These are phyloP conservation scores for Alternaria dauci DNA, from an alignment of 2,329 filamentous ascomycete genomes.

Conservation along the genomic window DNA sequence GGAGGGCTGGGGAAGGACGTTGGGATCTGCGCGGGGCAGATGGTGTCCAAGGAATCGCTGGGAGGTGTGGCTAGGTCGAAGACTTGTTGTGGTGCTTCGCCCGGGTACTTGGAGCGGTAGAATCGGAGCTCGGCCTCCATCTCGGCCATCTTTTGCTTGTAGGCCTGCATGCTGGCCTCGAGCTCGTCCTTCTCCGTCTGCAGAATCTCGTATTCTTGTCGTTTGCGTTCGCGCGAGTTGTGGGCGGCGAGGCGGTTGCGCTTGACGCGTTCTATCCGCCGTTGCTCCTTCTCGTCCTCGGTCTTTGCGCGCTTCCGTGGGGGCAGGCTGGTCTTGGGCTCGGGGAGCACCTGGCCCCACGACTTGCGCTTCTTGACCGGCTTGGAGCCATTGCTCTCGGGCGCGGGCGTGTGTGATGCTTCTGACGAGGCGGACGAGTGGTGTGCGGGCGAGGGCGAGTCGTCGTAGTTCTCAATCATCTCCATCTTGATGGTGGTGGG, in stretches of 20 bases:
- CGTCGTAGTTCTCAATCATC: conserved; percentile 46
- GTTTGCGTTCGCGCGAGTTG: conserved; percentile 93
- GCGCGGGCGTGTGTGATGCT: conserved; percentile 30
- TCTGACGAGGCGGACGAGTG: conserved; percentile 29
- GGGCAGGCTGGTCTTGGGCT: conserved; percentile 95
- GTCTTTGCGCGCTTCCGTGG: conserved; percentile 98
- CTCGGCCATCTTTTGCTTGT: conserved; percentile 58
- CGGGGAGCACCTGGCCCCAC: conserved; percentile 96
- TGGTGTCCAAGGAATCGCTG: conserved; percentile 37
- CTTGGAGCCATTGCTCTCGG: conserved; percentile 57
- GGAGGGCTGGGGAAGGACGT: conserved; percentile 49
- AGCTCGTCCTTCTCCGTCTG: conserved; percentile 69
- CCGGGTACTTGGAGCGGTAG: conserved; percentile 46
- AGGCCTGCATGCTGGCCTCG: conserved; percentile 69
- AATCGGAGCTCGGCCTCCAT: conserved; percentile 59
- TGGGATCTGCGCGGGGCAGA: conserved; percentile 49
- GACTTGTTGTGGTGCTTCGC: conserved; percentile 33
- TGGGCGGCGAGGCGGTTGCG: conserved; percentile 95
- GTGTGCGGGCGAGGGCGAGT: conserved; percentile 32
- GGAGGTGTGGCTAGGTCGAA: conserved; percentile 37
- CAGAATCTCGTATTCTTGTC: conserved; percentile 86
- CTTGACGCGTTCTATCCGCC: conserved; percentile 94
- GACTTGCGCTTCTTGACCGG: conserved; percentile 93
- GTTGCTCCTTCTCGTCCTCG: conserved; percentile 98
- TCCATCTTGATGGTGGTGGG: conserved; percentile 54